These are phyloP conservation scores for Phlebopus sp. DNA, from an alignment of 1,284 basidiomycete species.

Conservation along the genomic window DNA sequence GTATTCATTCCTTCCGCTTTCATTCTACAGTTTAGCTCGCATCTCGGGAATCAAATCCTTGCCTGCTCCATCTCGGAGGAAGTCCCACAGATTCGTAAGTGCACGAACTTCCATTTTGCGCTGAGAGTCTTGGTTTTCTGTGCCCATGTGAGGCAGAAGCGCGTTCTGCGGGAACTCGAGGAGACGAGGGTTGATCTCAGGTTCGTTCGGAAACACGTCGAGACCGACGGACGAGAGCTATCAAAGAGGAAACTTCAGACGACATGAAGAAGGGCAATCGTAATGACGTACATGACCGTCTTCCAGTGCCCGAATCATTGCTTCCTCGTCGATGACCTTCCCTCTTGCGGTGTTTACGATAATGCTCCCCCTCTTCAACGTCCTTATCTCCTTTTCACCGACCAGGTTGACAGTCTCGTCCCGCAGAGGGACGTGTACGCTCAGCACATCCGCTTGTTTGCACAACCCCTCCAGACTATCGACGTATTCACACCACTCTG, in stretches of 20 bases:
- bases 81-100: constrained; percentile 68
- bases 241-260: constrained; percentile 2
- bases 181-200: constrained; percentile 77
- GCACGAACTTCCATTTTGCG: constrained; percentile 81
- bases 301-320: constrained; percentile 80
- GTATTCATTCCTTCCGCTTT: background rate
- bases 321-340: constrained; percentile 85
- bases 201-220: constrained; percentile 90
- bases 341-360: constrained; percentile 91
- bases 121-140: constrained; percentile 80
- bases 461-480: constrained; percentile 72
- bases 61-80: constrained; percentile 59
- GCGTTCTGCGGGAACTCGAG: constrained; percentile 80
- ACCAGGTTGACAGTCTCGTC: constrained; percentile 76
- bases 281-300: constrained; percentile 70
- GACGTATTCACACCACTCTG: constrained; percentile 78
- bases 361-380: constrained; percentile 77
- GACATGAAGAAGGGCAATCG: constrained; percentile 5
- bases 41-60: constrained; percentile 67
- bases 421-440: constrained; percentile 70
- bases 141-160: constrained; percentile 89
- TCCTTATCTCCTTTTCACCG: constrained; percentile 73
- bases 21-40: constrained; percentile 31
- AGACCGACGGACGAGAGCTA: constrained; percentile 82
- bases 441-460: constrained; percentile 75